phyloP scores from a whole-genome alignment of 345 rosid genomes.

The Clausena lansium region DNA sequence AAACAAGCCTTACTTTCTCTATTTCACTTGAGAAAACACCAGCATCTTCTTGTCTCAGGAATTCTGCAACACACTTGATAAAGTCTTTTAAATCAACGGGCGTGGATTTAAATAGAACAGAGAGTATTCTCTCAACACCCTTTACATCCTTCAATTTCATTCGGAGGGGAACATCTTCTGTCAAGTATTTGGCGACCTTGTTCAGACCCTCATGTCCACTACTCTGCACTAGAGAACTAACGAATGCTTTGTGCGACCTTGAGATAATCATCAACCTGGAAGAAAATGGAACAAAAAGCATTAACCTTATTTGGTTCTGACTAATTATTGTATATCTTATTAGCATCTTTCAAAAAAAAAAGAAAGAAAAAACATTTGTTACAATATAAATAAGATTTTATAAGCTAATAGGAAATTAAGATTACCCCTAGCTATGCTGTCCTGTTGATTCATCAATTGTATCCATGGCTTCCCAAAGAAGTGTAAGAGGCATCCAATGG shows the following conservation, averaged over 20 bases:
- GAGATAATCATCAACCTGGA: slow-evolving; percentile 25
- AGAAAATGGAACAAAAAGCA: not conserved
- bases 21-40: slow-evolving; percentile 11
- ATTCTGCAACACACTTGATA: not conserved
- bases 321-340: no score
- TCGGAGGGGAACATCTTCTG: slow-evolving; percentile 12
- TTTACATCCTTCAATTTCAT: slow-evolving; percentile 1
- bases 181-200: slow-evolving; percentile 17
- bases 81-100: not conserved
- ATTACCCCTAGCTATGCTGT: slow-evolving; percentile 30
- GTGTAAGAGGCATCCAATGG: slow-evolving; percentile 41
- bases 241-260: slow-evolving; percentile 12
- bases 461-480: slow-evolving; percentile 43
- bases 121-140: slow-evolving; percentile 9
- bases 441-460: slow-evolving; percentile 26
- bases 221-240: slow-evolving; percentile 5
- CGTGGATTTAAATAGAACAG: slow-evolving; percentile 13
- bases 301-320: no score
- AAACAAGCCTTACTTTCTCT: slow-evolving; percentile 22
- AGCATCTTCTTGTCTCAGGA: slow-evolving; percentile 12
- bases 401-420: no score
- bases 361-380: no score
- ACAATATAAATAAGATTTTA: no score
- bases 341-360: no score
- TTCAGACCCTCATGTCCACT: slow-evolving; percentile 10